These are phyloP conservation scores for Phytophthora pistaciae DNA, from an alignment of 352 stramenopile genomes.

Conservation along the genomic window DNA sequence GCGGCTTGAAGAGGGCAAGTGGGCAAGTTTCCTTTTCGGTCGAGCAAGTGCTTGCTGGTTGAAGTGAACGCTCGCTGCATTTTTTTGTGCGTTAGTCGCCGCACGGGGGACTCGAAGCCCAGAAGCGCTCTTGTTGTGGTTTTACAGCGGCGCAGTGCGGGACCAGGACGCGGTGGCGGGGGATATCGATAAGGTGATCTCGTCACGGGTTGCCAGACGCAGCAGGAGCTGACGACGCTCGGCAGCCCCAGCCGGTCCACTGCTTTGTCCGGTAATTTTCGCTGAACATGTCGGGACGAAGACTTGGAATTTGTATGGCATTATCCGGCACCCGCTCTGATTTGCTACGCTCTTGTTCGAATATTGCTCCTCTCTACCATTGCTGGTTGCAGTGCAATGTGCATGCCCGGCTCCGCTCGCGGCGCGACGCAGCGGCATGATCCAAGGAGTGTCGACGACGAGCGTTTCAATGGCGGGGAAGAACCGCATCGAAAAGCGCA, in stretches of 20 bases:
- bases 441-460: background rate
- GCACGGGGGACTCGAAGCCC: background rate
- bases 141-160: background rate
- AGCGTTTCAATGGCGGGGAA: conserved; percentile 15
- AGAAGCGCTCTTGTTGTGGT: too few relatives aligned
- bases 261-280: conserved; percentile 23
- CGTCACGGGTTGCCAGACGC: too few relatives aligned
- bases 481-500: conserved; percentile 7
- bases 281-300: background rate
- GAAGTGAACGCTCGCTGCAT: conserved; percentile 5
- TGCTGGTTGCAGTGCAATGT: background rate
- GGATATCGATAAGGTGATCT: too few relatives aligned
- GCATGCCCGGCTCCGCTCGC: background rate
- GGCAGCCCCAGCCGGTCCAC: conserved; percentile 8
- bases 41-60: background rate
- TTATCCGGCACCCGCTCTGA: conserved; percentile 24
- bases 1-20: conserved; percentile 5
- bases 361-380: conserved; percentile 27
- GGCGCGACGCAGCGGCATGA: background rate
- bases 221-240: background rate
- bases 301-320: conserved; percentile 22
- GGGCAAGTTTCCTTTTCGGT: too few relatives aligned
- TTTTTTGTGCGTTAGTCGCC: background rate
- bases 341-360: conserved; percentile 28
- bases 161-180: background rate